phyloP scores from a whole-genome alignment of 306 rosid species.

The Lathyrus oleraceus region DNA sequence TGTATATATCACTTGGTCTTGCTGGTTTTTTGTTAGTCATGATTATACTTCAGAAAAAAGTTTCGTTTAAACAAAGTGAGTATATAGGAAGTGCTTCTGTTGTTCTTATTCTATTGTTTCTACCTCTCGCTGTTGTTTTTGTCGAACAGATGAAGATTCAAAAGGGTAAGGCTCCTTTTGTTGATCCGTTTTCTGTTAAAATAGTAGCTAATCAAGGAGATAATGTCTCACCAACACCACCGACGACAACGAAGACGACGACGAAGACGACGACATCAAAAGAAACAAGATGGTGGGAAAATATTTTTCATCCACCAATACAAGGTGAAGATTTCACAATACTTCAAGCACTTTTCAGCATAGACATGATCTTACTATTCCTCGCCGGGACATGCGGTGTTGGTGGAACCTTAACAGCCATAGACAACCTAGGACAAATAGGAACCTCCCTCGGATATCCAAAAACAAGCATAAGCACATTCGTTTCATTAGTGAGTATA shows the following conservation, averaged over 20 bases:
- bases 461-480: constrained; percentile 48
- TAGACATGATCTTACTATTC: constrained; percentile 58
- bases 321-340: constrained; percentile 66
- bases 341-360: constrained; percentile 64
- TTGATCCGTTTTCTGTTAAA: constrained; percentile 30
- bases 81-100: constrained; percentile 51
- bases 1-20: constrained; percentile 59
- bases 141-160: constrained; percentile 45
- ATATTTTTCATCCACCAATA: constrained; percentile 46
- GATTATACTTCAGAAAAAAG: constrained; percentile 49
- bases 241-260: too few species aligned
- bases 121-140: constrained; percentile 56
- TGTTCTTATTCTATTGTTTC: constrained; percentile 54
- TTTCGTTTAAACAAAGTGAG: constrained; percentile 43
- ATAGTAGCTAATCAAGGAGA: background rate
- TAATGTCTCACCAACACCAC: too few species aligned
- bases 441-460: constrained; percentile 55
- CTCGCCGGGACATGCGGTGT: constrained; percentile 54
- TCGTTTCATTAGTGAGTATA: constrained; percentile 62
- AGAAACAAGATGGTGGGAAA: constrained; percentile 49
- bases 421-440: constrained; percentile 64
- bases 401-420: constrained; percentile 60
- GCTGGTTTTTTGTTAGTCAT: constrained; percentile 62
- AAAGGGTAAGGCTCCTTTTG: constrained; percentile 9
- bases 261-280: background rate